Conservation (phyloP, 2,329 filamentous ascomycete genomes). For the Orbilia blumenaviensis region DNA sequence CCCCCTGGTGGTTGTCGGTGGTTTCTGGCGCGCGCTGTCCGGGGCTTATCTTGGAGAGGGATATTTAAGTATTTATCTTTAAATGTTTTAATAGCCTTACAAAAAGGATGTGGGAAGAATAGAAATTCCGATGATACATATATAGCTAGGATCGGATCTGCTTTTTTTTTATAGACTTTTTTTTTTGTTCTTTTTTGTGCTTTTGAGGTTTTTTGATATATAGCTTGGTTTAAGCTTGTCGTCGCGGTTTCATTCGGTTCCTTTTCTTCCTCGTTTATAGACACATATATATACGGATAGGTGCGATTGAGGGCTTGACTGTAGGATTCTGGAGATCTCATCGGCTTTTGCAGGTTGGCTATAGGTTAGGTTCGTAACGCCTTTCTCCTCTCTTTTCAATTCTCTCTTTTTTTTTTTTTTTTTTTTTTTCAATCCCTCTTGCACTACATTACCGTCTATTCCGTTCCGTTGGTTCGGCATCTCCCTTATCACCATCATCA, state of each 20-base stretch:
- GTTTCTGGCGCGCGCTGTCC: background rate
- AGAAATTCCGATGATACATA: constrained; percentile 37
- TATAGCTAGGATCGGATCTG: constrained; percentile 4
- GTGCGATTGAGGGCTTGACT: too few relatives aligned
- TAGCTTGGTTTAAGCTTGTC: background rate
- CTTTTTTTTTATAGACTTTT: background rate
- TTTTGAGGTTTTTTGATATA: too few relatives aligned
- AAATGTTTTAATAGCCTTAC: background rate
- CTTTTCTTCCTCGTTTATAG: too few relatives aligned
- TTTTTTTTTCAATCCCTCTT: background rate
- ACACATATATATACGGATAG: too few relatives aligned
- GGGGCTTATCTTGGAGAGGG: constrained; percentile 42
- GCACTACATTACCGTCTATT: too few relatives aligned
- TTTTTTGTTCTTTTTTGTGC: background rate
- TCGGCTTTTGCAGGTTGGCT: too few relatives aligned
- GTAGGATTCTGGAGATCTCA: too few relatives aligned
- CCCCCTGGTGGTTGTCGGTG: too few relatives aligned
- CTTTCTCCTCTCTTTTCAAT: too few relatives aligned
- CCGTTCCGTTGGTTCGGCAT: background rate
- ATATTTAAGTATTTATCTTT: constrained; percentile 24
- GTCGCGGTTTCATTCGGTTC: too few relatives aligned
- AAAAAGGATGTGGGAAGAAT: constrained; percentile 21
- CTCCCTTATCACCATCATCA: too few relatives aligned
- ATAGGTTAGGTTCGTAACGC: too few relatives aligned
- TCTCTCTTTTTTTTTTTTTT: background rate